A percentile compares a stretch with the other conserved stretches of the same genome.
Conservation (phyloP, 345 rosid genomes). For the Populus euphratica region DNA sequence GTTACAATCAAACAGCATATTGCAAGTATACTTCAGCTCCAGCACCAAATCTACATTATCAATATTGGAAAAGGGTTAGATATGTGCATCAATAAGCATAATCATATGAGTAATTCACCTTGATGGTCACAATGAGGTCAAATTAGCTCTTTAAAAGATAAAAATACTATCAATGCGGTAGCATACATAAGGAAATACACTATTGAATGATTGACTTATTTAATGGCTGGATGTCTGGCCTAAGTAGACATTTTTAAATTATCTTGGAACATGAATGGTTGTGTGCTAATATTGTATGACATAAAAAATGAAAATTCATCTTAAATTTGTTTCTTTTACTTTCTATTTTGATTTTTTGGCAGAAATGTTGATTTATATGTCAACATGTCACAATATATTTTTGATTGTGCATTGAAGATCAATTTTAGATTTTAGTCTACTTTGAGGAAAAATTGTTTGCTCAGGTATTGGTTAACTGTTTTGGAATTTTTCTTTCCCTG, state of each 20-base stretch:
- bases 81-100: neutral
- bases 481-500: too few relatives aligned
- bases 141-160: neutral
- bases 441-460: too few relatives aligned
- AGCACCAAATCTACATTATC: conserved; percentile 70
- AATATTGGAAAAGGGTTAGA: conserved; percentile 22
- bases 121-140: neutral
- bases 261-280: neutral
- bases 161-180: neutral
- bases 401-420: neutral
- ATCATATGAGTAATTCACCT: neutral
- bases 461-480: too few relatives aligned
- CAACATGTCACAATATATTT: neutral
- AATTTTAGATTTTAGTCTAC: too few relatives aligned
- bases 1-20: conserved; percentile 24
- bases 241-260: neutral
- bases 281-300: neutral
- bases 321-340: neutral
- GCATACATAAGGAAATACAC: neutral
- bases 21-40: conserved; percentile 42
- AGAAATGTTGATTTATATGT: neutral
- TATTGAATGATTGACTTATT: neutral
- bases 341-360: neutral
- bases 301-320: too few relatives aligned
- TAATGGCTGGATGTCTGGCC: too few relatives aligned